Conservation (phyloP, 805 yeast genomes). For the Wickerhamiella allomyrinae region DNA sequence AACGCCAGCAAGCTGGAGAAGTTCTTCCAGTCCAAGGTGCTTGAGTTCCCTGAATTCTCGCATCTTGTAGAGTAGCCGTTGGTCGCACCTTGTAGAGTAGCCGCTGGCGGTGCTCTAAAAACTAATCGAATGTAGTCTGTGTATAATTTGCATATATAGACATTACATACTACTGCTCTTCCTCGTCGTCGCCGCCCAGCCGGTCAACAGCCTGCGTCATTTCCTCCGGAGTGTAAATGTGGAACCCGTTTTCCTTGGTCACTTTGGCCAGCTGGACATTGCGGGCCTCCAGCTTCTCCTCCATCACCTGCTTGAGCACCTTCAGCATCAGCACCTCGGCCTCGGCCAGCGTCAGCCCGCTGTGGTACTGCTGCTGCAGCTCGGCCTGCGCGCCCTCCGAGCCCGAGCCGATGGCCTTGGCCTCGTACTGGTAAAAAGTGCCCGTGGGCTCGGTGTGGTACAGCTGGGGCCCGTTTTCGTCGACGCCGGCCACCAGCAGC, state of each 20-base stretch:
- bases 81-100: neutral
- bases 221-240: slow-evolving; percentile 67
- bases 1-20: slow-evolving; percentile 90
- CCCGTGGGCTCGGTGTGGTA: slow-evolving; percentile 99
- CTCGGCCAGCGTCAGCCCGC: slow-evolving; percentile 73
- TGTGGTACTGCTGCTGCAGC: slow-evolving; percentile 87
- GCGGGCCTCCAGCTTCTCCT: slow-evolving; percentile 87
- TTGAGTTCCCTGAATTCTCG: slow-evolving; percentile 85
- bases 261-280: slow-evolving; percentile 93
- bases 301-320: slow-evolving; percentile 95
- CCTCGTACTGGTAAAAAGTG: slow-evolving; percentile 92
- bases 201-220: slow-evolving; percentile 68
- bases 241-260: slow-evolving; percentile 73
- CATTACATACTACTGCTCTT: neutral
- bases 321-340: slow-evolving; percentile 84
- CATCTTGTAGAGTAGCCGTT: slow-evolving; percentile 46
- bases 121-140: neutral
- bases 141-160: neutral
- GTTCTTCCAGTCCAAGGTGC: slow-evolving; percentile 65
- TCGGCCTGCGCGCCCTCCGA: slow-evolving; percentile 99
- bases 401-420: slow-evolving; percentile 98
- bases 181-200: slow-evolving; percentile 50
- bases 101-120: neutral
- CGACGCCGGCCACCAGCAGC: slow-evolving; percentile 84
- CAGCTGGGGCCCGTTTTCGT: slow-evolving; percentile 90